Conservation (phyloP, 306 rosid species). For the Styphnolobium japonicum region DNA sequence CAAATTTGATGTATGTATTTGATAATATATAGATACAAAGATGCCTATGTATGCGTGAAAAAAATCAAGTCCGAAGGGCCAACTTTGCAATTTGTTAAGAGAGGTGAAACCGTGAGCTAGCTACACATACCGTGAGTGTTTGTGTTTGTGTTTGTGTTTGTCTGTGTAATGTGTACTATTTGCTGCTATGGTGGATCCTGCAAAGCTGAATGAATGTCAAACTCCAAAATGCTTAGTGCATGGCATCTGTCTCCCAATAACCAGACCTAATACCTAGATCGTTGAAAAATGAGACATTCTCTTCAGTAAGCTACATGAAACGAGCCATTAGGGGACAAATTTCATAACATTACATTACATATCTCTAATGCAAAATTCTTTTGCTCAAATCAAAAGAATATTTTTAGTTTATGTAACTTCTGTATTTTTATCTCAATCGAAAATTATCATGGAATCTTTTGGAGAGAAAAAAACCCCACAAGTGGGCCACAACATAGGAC, state of each 20-base stretch:
- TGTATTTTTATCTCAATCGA: neutral
- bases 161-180: neutral
- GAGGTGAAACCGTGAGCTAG: no score
- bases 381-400: neutral
- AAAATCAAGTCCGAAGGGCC: no score
- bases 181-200: neutral
- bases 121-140: no score
- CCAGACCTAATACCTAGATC: neutral
- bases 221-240: neutral
- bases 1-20: no score
- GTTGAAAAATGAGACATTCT: slow-evolving; percentile 7
- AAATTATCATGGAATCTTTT: no score
- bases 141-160: no score
- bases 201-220: slow-evolving; percentile 1
- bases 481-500: no score
- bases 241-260: slow-evolving; percentile 31
- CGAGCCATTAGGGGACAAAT: neutral
- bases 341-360: neutral
- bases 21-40: no score
- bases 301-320: neutral
- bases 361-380: neutral
- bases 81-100: no score
- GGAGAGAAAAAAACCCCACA: no score
- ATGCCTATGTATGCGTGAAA: no score
- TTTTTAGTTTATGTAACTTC: neutral